Base-by-base conservation (phyloP, 164 flowering plant species). In the Malania oleifera region DNA sequence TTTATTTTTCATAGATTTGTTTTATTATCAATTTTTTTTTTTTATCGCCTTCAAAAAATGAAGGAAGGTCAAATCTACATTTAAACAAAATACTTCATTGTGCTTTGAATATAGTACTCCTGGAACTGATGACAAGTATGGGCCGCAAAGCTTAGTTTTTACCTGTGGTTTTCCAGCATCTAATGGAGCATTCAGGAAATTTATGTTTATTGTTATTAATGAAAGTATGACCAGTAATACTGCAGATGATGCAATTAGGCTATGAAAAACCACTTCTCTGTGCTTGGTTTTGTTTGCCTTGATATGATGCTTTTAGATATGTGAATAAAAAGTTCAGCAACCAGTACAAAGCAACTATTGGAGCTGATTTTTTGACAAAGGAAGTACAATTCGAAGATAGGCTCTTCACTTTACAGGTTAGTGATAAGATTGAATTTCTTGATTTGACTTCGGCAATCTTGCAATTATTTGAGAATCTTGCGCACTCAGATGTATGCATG, bases 291-390 rank as follows among this genome's bases (percentile, higher is more conserved):
- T 51, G 35, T 57, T 74, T 66, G 31, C 67, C 73, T 65, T 78
- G 20, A 77, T 46, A 14, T n/a, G 12, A 44, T 20, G 18, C 29
- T 31, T 59, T 57, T 60, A 86, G 93, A 77, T 87, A 88, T 73
- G 92, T 88, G 41, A 84, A 84, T 72, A 84, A 76, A 73, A 88
- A 88, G 76, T 88, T 88, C 52, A 88, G 92, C 75, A 84, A 84
- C 73, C 96, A 88, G 49, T 88, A 88, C 67, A 88, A 88, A 69
- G 96, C 92, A 7, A 88, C 96, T 1, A 88, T 88, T 64, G 96
- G 96, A 20, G 96, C 92, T 31, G 96, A 88, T 78, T 88, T 88
- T 61, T 71, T 88, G 80, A 88, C 96, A 1, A 88, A 86, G 75
- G 96, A 88, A 72, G 85, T 88, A 49, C 92, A 86, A 65, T 79